Percentiles rank a stretch among this genome's conserved stretches.
Evolutionary conservation across 2,329 filamentous ascomycete genomes (phyloP).

Genomic region (Boeremia lycopersici): DNA sequence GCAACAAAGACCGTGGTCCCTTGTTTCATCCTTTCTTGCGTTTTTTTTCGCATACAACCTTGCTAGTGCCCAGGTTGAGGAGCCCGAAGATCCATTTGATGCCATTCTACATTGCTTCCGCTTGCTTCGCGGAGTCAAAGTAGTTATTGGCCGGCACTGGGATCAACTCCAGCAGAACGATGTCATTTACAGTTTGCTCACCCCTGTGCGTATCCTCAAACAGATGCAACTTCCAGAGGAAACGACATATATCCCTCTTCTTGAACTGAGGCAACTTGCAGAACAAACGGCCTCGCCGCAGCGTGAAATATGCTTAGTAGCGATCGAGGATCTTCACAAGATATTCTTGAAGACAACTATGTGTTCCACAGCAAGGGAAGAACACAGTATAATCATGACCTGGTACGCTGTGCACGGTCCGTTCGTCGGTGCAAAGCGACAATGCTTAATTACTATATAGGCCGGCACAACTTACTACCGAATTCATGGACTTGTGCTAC

Average conservation of each 20-base stretch:
- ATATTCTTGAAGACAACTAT: slow-evolving; percentile 9
- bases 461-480: neutral
- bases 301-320: slow-evolving; percentile 26
- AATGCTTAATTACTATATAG: neutral
- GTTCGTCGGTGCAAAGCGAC: neutral
- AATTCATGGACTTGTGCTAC: slow-evolving; percentile 8
- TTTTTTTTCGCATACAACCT: slow-evolving; percentile 37
- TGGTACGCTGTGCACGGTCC: slow-evolving; percentile 1
- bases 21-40: slow-evolving; percentile 37
- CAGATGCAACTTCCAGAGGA: neutral
- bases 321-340: slow-evolving; percentile 33
- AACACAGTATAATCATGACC: slow-evolving; percentile 7
- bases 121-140: slow-evolving; percentile 34
- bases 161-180: slow-evolving; percentile 8
- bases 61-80: slow-evolving; percentile 32
- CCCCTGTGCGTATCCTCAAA: neutral
- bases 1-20: slow-evolving; percentile 27
- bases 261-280: slow-evolving; percentile 6
- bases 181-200: neutral
- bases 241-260: neutral
- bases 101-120: slow-evolving; percentile 39
- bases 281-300: slow-evolving; percentile 22
- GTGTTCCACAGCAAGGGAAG: slow-evolving; percentile 4
- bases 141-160: slow-evolving; percentile 32
- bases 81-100: slow-evolving; percentile 34